Evolutionary conservation across 257 asterid genomes (phyloP), one percentile per base, ranked within the genome.

Genomic region (Ballota nigra): DNA sequence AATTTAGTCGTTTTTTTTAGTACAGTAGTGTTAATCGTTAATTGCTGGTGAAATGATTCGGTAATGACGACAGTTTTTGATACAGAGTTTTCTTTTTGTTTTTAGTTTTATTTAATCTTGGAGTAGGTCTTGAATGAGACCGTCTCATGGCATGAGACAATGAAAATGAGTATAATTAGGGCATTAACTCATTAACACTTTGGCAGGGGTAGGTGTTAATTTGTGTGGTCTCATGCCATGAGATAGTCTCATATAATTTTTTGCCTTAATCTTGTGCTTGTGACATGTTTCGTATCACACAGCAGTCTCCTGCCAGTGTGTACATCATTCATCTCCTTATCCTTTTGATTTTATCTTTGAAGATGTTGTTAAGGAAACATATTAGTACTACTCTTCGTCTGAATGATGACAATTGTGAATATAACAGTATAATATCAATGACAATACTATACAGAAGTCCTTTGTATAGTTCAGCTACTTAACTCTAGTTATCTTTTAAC

Each of bases 11-110:
- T n/a, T n/a, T n/a, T n/a, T n/a, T n/a, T n/a, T n/a, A n/a, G n/a
- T n/a, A n/a, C n/a, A n/a, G n/a, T n/a, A n/a, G 58, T 36, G 61
- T 65, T 72, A 24, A 58, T 38, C 16, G 62, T 71, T 63, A n/a
- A n/a, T n/a, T n/a, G n/a, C n/a, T 52, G 52, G 59, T 41, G 29
- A 68, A 26, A 64, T 56, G 13, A 1, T 33, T 31, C 2, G 8
- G 12, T 69, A 15, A 38, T 41, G 51, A 24, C 40, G n/a, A 15
- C 12, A 36, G 8, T 28, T 68, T 41, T 15, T 40, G 11, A 38
- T 51, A 28, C 68, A 19, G 41, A 20, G n/a, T 31, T 24, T 66
- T 66, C 63, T 22, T 67, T 4, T 28, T 6, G 15, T 18, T 41
- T 1, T 2, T 6, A n/a, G 31, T 28, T 59, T 58, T 63, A 5